phyloP scores from a whole-genome alignment of 2,329 filamentous ascomycete genomes.

The Sporothrix mexicana region DNA sequence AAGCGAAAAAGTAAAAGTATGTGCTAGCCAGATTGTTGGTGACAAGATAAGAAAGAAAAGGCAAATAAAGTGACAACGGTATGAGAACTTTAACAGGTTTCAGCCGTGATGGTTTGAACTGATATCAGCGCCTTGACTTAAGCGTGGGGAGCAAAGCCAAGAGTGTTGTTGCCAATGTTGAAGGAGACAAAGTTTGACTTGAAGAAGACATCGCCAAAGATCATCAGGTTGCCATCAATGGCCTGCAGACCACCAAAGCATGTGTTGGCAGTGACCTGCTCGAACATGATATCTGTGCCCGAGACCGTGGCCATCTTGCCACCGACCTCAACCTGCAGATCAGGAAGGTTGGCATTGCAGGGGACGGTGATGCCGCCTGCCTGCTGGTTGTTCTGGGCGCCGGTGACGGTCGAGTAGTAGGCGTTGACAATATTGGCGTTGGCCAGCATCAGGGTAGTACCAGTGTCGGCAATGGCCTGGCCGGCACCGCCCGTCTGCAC shows the following conservation, averaged over 20 bases:
- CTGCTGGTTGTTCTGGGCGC: slow-evolving; percentile 49
- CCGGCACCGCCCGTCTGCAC: slow-evolving; percentile 48
- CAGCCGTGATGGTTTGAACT: not conserved
- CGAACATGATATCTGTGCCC: slow-evolving; percentile 61
- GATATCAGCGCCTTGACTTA: slow-evolving; percentile 24
- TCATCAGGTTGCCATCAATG: slow-evolving; percentile 60
- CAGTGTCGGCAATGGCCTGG: slow-evolving; percentile 62
- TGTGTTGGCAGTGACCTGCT: slow-evolving; percentile 55
- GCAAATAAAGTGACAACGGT: not conserved
- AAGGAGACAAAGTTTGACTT: slow-evolving; percentile 66
- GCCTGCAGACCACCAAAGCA: slow-evolving; percentile 74
- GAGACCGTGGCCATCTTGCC: slow-evolving; percentile 61
- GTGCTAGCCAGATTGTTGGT: slow-evolving; percentile 13
- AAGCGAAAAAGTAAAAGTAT: slow-evolving; percentile 2
- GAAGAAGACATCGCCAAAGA: slow-evolving; percentile 68
- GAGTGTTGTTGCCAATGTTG: slow-evolving; percentile 59
- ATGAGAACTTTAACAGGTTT: not conserved
- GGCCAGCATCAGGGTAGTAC: slow-evolving; percentile 68
- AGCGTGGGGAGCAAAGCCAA: slow-evolving; percentile 59
- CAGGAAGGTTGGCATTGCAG: slow-evolving; percentile 54
- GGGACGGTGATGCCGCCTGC: slow-evolving; percentile 55
- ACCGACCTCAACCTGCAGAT: slow-evolving; percentile 62
- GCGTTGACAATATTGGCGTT: slow-evolving; percentile 56
- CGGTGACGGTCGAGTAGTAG: slow-evolving; percentile 56
- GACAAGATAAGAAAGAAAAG: not conserved